These are phyloP conservation scores for Boletus coccyginus DNA, from an alignment of 768 basidiomycete genomes.

Conservation along the genomic window DNA sequence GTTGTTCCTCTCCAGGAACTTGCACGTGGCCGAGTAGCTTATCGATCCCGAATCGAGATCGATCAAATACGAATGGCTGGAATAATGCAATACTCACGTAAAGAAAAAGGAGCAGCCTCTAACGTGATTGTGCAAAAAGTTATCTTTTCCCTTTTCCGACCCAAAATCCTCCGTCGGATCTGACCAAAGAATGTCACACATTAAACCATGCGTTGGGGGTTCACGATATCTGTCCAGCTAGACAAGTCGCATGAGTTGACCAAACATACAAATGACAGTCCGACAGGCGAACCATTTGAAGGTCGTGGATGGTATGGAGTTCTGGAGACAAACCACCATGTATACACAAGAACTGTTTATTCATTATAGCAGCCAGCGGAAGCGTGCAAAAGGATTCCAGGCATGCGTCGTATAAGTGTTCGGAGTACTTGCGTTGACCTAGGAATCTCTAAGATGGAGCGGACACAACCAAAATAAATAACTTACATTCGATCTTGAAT, in stretches of 20 bases:
- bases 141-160: constrained; percentile 60
- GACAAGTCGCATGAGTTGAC: not conserved
- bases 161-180: constrained; percentile 75
- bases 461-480: not conserved
- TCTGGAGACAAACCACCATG: constrained; percentile 75
- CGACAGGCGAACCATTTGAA: constrained; percentile 47
- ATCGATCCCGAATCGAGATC: not conserved
- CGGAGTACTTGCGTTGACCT: constrained; percentile 78
- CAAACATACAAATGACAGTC: not conserved
- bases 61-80: not conserved
- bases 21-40: constrained; percentile 84
- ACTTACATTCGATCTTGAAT: constrained; percentile 51
- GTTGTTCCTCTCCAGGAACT: constrained; percentile 90
- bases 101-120: constrained; percentile 76
- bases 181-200: constrained; percentile 78
- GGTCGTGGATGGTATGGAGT: constrained; percentile 63
- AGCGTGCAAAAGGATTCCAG: constrained; percentile 73
- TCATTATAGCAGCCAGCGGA: constrained; percentile 74
- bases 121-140: constrained; percentile 70
- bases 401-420: constrained; percentile 70
- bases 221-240: constrained; percentile 73
- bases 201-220: constrained; percentile 68
- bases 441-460: constrained; percentile 3
- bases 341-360: constrained; percentile 77
- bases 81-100: constrained; percentile 43